phyloP scores from a whole-genome alignment of 352 stramenopile species.

The Pythium insidiosum region DNA sequence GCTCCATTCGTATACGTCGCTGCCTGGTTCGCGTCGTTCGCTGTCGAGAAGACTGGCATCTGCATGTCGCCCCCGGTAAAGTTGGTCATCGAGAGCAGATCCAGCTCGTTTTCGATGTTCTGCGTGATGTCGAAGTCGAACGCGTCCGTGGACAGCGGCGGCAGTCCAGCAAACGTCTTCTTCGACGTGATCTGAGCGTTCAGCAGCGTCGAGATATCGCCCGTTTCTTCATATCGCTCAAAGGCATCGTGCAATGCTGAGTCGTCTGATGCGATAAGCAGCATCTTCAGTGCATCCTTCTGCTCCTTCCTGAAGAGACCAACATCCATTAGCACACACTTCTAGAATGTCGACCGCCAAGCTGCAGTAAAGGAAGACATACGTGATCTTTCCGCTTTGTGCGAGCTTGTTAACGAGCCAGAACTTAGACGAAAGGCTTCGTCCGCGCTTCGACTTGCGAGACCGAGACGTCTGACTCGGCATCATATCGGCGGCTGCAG shows the following conservation, averaged over 20 bases:
- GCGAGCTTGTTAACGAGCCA: slow-evolving; percentile 82
- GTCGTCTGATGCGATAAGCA: slow-evolving; percentile 73
- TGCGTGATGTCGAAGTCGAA: slow-evolving; percentile 77
- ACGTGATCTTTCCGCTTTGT: slow-evolving; percentile 70
- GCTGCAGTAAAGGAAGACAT: slow-evolving; percentile 9
- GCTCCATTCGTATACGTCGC: no score
- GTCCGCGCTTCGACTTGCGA: slow-evolving; percentile 55
- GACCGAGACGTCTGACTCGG: slow-evolving; percentile 11
- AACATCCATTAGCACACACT: no score
- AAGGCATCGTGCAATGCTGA: slow-evolving; percentile 64
- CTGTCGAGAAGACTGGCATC: slow-evolving; percentile 6
- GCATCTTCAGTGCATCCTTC: slow-evolving; percentile 73
- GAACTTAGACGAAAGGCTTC: slow-evolving; percentile 79
- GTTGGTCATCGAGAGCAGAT: slow-evolving; percentile 66
- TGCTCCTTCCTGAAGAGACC: slow-evolving; percentile 44
- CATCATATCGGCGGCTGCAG: slow-evolving; percentile 11
- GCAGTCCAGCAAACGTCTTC: slow-evolving; percentile 50
- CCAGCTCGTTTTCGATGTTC: slow-evolving; percentile 73
- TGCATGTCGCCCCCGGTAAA: slow-evolving; percentile 22
- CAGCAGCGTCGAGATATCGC: slow-evolving; percentile 63
- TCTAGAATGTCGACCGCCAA: no score
- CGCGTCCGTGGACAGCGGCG: slow-evolving; percentile 42
- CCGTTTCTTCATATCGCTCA: slow-evolving; percentile 73
- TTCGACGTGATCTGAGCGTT: slow-evolving; percentile 57
- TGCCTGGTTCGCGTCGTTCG: slow-evolving; percentile 9